Base-by-base conservation (phyloP, 495 filamentous ascomycete genomes). In the Aspergillus diversus region DNA sequence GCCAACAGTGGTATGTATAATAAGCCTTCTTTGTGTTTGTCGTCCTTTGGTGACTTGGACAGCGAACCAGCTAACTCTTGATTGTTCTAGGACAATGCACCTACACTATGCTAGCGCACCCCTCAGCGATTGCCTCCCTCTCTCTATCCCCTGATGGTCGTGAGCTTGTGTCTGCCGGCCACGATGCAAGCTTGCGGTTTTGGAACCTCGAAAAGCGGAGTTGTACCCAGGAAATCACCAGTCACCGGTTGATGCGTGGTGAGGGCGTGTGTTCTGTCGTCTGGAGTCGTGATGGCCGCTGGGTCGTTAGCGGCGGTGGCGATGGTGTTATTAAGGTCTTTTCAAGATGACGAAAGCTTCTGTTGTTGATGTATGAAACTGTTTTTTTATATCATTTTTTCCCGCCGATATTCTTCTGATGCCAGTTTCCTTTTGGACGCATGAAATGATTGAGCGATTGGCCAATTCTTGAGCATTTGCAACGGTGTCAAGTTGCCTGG, bases 301-400 rank as follows among this genome's bases (percentile, higher is more conserved):
- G 92, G 90, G 93, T 98, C 42, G 92, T 99, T 61, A 92, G 90
- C 64, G 96, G 88, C 9, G 95, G 95, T 17, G 95, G 95, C n/a
- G 95, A 99, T 73, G 96, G 95, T 3, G 88, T 96, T 17, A 95
- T 96, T 49, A 99, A 97, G 80, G 95, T 98, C 59, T 97, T 97
- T 82, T 88, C 90, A 47, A 76, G 88, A 74, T 88, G 66, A 75
- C 57, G 60, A 59, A 66, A 61, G 57, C 61, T 60, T 51, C 72
- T 60, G 62, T 69, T 55, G 63, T 68, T 65, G 66, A 67, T 79
- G 75, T 77, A 77, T 75, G 72, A 78, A 11, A 73, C 64, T 63
- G 67, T 47, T 69, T 53, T 59, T 66, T 69, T 65, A 51, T 46
- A 57, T 51, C 3, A 50, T 27, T 57, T 60, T 59, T 65, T 46